Evolutionary conservation across 208 protist genomes (phyloP).

Genomic region (Acanthamoeba healyi): DNA sequence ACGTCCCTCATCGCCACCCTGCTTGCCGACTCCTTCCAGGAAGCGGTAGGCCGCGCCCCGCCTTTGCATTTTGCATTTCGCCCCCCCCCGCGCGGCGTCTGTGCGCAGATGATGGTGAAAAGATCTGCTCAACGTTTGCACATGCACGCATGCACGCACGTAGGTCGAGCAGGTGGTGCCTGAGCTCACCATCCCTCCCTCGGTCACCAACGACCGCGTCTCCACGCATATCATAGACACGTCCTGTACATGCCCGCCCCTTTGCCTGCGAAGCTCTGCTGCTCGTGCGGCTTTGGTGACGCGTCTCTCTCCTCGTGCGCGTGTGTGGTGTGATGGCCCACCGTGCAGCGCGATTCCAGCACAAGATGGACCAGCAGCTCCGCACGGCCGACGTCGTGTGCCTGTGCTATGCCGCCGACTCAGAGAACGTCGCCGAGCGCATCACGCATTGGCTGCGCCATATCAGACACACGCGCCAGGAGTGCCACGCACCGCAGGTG

Average conservation of each 20-base stretch:
- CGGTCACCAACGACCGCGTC: conserved; percentile 45
- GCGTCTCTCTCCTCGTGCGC: neutral
- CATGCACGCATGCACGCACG: neutral
- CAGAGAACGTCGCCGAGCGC: neutral
- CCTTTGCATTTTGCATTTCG: neutral
- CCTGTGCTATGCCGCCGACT: conserved; percentile 28
- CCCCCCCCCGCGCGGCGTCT: too few species aligned
- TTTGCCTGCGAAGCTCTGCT: neutral
- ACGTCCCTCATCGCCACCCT: conserved; percentile 64
- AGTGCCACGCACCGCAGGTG: neutral
- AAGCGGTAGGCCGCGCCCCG: neutral
- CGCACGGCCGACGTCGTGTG: conserved; percentile 58
- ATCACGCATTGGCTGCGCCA: conserved; percentile 42
- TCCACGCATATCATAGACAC: conserved; percentile 73
- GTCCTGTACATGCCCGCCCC: neutral
- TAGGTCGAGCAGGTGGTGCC: conserved; percentile 56
- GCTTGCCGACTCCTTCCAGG: conserved; percentile 62
- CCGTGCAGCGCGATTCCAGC: neutral
- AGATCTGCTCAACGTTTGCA: too few species aligned
- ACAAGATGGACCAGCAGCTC: conserved; percentile 60
- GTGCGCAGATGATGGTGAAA: too few species aligned
- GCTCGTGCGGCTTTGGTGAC: too few species aligned
- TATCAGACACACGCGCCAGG: conserved; percentile 17
- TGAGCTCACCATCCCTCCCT: conserved; percentile 67
- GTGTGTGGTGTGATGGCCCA: too few species aligned